Evolutionary conservation across 2,329 filamentous ascomycete genomes (phyloP).

Genomic region (Epichloe brachyelytri): DNA sequence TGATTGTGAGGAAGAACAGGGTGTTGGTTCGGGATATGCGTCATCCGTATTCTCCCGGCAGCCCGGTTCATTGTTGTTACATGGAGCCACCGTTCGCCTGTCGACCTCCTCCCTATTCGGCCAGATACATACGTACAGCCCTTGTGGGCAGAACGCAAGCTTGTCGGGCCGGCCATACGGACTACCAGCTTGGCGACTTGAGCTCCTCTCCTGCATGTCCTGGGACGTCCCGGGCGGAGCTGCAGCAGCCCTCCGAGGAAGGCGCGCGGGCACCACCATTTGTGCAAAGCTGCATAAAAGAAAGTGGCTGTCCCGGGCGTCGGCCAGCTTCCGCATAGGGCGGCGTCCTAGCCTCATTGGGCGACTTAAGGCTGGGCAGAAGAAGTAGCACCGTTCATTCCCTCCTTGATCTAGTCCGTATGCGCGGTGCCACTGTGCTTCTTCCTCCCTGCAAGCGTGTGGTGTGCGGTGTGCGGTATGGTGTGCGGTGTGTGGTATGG

Average conservation of each 20-base stretch:
- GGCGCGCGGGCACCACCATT: too few species aligned
- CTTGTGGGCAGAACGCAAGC: neutral
- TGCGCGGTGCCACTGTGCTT: too few species aligned
- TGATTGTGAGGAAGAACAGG: neutral
- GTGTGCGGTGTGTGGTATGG: neutral
- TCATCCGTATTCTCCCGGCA: neutral
- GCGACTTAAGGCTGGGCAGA: too few species aligned
- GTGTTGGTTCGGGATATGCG: neutral
- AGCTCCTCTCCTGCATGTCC: neutral
- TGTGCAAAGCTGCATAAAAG: too few species aligned
- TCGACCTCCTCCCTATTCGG: neutral
- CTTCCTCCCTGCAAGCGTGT: too few species aligned
- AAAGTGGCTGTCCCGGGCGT: too few species aligned
- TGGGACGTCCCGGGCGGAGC: neutral
- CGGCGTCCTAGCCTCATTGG: too few species aligned
- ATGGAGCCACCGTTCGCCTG: neutral
- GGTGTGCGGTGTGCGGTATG: neutral
- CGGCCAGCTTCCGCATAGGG: too few species aligned
- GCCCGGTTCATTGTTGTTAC: too few species aligned
- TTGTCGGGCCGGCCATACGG: neutral
- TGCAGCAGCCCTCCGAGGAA: neutral
- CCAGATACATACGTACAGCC: neutral
- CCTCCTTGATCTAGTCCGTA: too few species aligned
- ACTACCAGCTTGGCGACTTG: neutral
- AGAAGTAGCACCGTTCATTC: too few species aligned